phyloP scores from a whole-genome alignment of 306 rosid genomes.

The Dalbergia cultrata region DNA sequence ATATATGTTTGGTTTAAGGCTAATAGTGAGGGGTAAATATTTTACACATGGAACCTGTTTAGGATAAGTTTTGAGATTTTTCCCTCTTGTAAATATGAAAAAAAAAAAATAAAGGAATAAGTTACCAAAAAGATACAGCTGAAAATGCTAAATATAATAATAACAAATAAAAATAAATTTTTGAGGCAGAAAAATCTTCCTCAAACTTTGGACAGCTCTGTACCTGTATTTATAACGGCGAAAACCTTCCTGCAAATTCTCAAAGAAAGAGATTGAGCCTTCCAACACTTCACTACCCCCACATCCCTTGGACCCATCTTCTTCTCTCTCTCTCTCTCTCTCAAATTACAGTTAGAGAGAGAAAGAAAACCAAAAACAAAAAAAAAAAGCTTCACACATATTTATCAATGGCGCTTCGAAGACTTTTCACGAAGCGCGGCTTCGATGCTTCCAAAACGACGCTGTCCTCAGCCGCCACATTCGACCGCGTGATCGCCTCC shows the following conservation, averaged over 20 bases:
- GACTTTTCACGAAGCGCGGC: conserved; percentile 56
- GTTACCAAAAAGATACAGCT: too few species aligned
- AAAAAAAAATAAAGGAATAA: too few species aligned
- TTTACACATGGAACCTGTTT: too few species aligned
- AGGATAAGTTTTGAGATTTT: too few species aligned
- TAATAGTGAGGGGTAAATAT: too few species aligned
- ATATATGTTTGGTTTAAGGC: too few species aligned
- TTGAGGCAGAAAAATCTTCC: conserved; percentile 29
- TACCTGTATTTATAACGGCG: conserved; percentile 45
- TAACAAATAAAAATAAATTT: not conserved
- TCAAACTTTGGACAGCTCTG: conserved; percentile 22
- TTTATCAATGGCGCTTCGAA: conserved; percentile 72
- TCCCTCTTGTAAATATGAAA: too few species aligned
- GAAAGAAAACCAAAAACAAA: not conserved
- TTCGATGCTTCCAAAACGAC: conserved; percentile 41
- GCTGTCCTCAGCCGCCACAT: conserved; percentile 12
- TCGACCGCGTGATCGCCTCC: conserved; percentile 4
- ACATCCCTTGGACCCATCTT: not conserved
- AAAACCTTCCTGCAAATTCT: not conserved
- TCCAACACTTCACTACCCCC: conserved; percentile 20
- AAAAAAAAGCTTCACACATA: not conserved
- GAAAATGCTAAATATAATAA: too few species aligned
- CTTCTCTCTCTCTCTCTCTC: not conserved
- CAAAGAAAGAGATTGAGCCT: not conserved
- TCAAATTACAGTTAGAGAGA: not conserved